phyloP scores from a whole-genome alignment of 2,329 filamentous ascomycete species.

The Plenodomus lindquistii region DNA sequence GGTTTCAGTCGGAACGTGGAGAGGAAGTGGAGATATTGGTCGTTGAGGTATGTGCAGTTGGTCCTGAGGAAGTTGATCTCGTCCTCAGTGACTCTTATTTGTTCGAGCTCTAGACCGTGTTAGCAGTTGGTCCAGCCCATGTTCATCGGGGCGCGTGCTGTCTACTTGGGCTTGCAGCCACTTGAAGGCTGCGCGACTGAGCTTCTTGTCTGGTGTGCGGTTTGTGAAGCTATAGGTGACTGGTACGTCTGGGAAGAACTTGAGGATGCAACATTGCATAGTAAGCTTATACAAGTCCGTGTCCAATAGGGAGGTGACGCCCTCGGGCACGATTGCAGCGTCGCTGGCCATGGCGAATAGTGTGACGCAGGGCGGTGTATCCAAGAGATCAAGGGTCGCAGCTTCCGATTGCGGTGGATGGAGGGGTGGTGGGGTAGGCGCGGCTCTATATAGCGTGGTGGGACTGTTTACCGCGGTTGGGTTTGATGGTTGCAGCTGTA shows the following conservation, averaged over 20 bases:
- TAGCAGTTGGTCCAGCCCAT: slow-evolving; percentile 2
- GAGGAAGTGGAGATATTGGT: slow-evolving; percentile 79
- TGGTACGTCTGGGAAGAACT: slow-evolving; percentile 79
- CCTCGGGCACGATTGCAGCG: slow-evolving; percentile 39
- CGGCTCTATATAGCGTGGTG: slow-evolving; percentile 3
- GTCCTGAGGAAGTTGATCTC: slow-evolving; percentile 79
- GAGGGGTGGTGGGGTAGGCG: slow-evolving; percentile 37
- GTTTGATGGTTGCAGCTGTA: background rate
- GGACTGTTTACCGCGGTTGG: background rate
- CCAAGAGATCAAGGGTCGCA: slow-evolving; percentile 4
- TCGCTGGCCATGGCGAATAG: slow-evolving; percentile 25
- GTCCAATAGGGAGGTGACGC: slow-evolving; percentile 52
- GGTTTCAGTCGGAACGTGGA: slow-evolving; percentile 80
- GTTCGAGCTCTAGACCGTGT: slow-evolving; percentile 68
- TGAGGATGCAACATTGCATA: slow-evolving; percentile 89
- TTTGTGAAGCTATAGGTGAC: slow-evolving; percentile 96
- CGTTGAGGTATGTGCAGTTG: slow-evolving; percentile 78
- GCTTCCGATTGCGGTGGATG: slow-evolving; percentile 16
- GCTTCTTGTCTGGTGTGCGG: slow-evolving; percentile 88
- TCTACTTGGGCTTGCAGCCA: slow-evolving; percentile 86
- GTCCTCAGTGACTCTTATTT: slow-evolving; percentile 76
- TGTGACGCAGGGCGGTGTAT: slow-evolving; percentile 1
- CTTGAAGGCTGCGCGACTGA: slow-evolving; percentile 78
- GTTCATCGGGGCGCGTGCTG: slow-evolving; percentile 54
- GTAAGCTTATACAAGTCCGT: slow-evolving; percentile 90